These are phyloP conservation scores for Thuidium tamariscinum DNA, from an alignment of 225 moss, liverwort and hornwort genomes.

Conservation along the genomic window DNA sequence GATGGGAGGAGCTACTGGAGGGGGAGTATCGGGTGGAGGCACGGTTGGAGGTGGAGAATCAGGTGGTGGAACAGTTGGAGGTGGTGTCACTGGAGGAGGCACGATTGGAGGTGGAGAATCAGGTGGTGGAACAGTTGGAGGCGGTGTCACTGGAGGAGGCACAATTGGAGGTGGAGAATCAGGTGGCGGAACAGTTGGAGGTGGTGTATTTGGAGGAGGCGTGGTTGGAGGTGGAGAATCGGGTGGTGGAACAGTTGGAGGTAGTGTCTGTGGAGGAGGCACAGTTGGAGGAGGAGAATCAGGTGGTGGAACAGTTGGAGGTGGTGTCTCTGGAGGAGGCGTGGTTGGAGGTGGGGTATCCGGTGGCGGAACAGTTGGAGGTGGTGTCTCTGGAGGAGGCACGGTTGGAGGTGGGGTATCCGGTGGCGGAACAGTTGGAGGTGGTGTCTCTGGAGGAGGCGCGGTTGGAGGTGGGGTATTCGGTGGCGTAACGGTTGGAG, in stretches of 20 bases:
- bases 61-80: accelerated
- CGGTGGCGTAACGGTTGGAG: accelerated
- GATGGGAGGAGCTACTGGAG: neutral
- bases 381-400: too few relatives aligned
- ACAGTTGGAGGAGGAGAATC: neutral
- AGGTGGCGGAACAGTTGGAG: accelerated
- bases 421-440: accelerated
- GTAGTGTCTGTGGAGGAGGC: too few relatives aligned
- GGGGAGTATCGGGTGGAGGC: neutral
- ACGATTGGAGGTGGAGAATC: accelerated
- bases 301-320: accelerated
- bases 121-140: neutral
- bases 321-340: accelerated
- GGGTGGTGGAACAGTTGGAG: neutral
- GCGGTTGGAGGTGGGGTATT: neutral
- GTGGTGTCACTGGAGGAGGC: accelerated
- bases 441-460: neutral
- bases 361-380: neutral
- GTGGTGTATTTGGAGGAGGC: neutral
- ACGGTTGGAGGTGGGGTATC: neutral
- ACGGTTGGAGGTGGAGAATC: accelerated
- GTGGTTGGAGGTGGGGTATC: neutral
- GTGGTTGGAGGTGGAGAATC: accelerated
- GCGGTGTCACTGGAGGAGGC: accelerated
- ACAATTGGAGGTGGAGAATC: neutral